Base-by-base conservation (phyloP, 2,329 filamentous ascomycete species). In the Colletotrichum sp. region DNA sequence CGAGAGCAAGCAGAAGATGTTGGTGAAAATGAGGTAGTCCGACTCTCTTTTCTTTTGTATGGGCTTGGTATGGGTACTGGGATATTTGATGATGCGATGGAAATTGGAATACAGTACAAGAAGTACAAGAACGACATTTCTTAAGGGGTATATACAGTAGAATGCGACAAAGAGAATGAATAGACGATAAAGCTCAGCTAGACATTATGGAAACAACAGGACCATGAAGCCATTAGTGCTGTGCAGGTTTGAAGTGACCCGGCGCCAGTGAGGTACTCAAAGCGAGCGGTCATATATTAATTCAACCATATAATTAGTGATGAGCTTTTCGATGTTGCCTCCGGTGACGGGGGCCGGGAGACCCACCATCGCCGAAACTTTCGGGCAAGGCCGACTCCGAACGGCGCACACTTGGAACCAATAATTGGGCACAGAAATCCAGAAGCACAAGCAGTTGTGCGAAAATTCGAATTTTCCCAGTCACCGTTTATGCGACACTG, bases 151-250 rank as follows among this genome's bases (percentile, higher is more conserved):
- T 2, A 22, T 52, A 22, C n/a, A 52, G n/a, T 52, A 52, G 44
- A 52, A 52, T 52, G 44, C 39, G 44, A 48, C 19, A 52, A 22
- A 7, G 11, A 48, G n/a, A n/a, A 52, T 8, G 44, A 52, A 52
- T 52, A 52, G 44, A 52, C 44, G n/a, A 52, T 52, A 52, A 52
- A 52, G 6, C 44, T 48, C n/a, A 22, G 44, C n/a, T 52, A 52
- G n/a, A 22, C 9, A 22, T n/a, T 12, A 48, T 48, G 13, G 44
- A 4, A 22, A 48, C 3, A 22, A 48, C 1, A 48, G 39, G 9
- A n/a, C 1, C 2, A 3, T 48, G n/a, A n/a, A 48, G 6, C n/a
- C 44, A 8, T 12, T 0, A n/a, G 2, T 19, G 16, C 39, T 19
- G 16, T n/a, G n/a, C n/a, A n/a, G n/a, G n/a, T n/a, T n/a, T n/a